Conservation (phyloP, 495 filamentous ascomycete species). For the Pseudevernia furfuracea region DNA sequence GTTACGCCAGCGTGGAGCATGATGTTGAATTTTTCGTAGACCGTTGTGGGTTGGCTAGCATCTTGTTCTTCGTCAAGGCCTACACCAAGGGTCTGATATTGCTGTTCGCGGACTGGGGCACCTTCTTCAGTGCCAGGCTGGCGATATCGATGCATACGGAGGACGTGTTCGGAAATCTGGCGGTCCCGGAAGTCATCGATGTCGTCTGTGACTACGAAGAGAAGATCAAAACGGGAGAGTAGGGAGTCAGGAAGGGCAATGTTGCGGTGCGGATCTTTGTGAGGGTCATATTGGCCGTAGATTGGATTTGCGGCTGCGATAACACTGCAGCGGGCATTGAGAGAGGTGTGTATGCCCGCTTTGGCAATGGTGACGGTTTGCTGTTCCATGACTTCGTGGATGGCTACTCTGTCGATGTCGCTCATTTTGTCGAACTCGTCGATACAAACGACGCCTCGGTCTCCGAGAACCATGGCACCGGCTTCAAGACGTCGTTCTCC, state of each 20-base stretch:
- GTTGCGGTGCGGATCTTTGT: conserved; percentile 97
- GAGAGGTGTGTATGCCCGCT: conserved; percentile 94
- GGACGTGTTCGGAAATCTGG: conserved; percentile 89
- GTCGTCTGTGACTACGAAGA: conserved; percentile 97
- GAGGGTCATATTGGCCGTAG: conserved; percentile 95
- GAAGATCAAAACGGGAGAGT: conserved; percentile 95
- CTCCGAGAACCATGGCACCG: conserved; percentile 97
- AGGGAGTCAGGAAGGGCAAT: conserved; percentile 97
- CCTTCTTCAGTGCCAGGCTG: conserved; percentile 93
- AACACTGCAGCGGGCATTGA: conserved; percentile 95
- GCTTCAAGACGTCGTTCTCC: conserved; percentile 92
- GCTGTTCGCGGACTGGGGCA: conserved; percentile 84
- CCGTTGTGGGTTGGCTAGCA: conserved; percentile 66
- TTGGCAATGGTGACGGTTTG: conserved; percentile 99
- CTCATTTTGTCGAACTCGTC: conserved; percentile 99
- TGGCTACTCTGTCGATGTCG: conserved; percentile 93
- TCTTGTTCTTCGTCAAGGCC: conserved; percentile 74
- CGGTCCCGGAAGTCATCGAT: conserved; percentile 89
- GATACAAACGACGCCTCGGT: conserved; percentile 96
- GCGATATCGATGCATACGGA: conserved; percentile 95
- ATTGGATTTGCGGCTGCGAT: conserved; percentile 96
- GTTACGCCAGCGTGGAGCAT: conserved; percentile 94
- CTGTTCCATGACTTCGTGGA: conserved; percentile 99
- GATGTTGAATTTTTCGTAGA: conserved; percentile 92
- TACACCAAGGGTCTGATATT: conserved; percentile 78